Base-by-base conservation (phyloP, 2,329 filamentous ascomycete species). In the Stagonosporopsis cucurbitacearum region DNA sequence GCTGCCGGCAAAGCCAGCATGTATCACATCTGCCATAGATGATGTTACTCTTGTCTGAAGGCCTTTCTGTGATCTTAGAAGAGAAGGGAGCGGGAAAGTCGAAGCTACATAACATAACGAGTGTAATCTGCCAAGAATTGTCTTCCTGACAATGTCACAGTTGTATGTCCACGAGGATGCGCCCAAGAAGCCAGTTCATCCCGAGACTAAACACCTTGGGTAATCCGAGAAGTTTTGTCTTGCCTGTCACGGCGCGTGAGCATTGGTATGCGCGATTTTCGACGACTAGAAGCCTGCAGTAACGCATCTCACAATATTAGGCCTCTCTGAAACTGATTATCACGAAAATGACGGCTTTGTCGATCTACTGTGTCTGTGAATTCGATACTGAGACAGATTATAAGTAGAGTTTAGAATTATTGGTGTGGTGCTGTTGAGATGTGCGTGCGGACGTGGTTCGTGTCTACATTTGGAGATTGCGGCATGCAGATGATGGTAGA, bases 181-280 rank as follows among this genome's bases (percentile, higher is more conserved):
- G 19, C 6, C 25, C 11, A 7, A 23, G 37, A 20, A 40, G 19
- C n/a, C 20, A 23, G 15, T 23, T 25, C 37, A 40, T 23, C 39
- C 17, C 23, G 17, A 40, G 37, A 40, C 37, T 54, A 54, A 43
- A 44, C 51, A 49, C n/a, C 19, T 49, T 44, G 39, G 44, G 51
- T 25, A 48, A 49, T 25, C 39, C 51, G 30, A 19, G 26, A 6
- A 39, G 25, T 13, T 15, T 37, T 15, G 1, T 15, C 40, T 49
- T 44, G 4, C 37, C 8, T 44, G 9, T 23, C 36, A n/a, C 44
- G 20, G 51, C 44, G 45, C 13, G 25, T 23, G 26, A 12, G 25
- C 33, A 23, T 44, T 49, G 20, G 4, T 20, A 33, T 54, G 51
- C 51, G 51, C 51, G 44, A 54, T 54, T 54, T 54, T 47, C 26